Percentiles rank a stretch among this genome's conserved stretches.
Evolutionary conservation across 202 grass and related monocot species (phyloP).

Genomic region (Zoysia matrella): DNA sequence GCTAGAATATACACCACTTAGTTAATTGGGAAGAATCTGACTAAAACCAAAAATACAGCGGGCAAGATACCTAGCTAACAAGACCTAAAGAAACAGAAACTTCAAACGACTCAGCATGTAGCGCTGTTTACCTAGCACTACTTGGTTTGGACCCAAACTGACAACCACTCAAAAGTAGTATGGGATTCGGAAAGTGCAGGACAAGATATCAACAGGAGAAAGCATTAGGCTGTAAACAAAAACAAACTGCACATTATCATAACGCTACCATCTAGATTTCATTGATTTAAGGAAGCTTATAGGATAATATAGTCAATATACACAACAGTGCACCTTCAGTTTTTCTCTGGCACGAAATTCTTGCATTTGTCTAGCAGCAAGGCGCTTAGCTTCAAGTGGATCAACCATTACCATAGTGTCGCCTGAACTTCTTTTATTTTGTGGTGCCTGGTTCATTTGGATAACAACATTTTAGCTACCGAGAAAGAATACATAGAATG

Average conservation of each 20-base stretch:
- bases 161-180: background rate
- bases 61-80: no score
- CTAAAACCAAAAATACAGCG: background rate
- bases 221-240: background rate
- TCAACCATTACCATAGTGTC: conserved; percentile 87
- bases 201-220: background rate
- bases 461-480: conserved; percentile 33
- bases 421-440: conserved; percentile 75
- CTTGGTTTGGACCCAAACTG: background rate
- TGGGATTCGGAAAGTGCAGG: background rate
- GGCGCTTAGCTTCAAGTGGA: conserved; percentile 86
- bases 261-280: conserved; percentile 15
- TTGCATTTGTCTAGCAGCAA: conserved; percentile 93
- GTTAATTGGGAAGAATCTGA: no score
- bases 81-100: background rate
- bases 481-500: conserved; percentile 33
- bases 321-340: conserved; percentile 56
- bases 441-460: conserved; percentile 47
- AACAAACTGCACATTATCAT: background rate
- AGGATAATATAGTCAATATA: background rate
- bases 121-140: background rate
- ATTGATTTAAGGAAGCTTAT: conserved; percentile 25
- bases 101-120: background rate
- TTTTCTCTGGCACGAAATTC: conserved; percentile 86
- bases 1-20: background rate